phyloP scores from a whole-genome alignment of 306 rosid genomes.

The Mimosa pudica region DNA sequence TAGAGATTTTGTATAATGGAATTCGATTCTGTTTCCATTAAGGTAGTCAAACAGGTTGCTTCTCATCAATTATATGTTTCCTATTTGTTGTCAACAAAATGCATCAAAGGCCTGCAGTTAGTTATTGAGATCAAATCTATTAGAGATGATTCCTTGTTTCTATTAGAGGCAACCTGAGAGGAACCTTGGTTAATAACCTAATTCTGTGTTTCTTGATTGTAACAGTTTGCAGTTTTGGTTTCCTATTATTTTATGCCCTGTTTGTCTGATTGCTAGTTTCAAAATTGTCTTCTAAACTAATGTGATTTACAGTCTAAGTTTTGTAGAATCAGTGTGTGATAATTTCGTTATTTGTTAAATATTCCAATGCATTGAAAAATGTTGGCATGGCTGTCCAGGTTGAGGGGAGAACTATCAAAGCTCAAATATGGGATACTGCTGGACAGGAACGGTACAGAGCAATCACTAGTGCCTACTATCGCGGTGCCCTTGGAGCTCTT shows the following conservation, averaged over 20 bases:
- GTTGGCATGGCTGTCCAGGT: slow-evolving; percentile 49
- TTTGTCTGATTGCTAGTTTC: background rate
- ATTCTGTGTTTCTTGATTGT: background rate
- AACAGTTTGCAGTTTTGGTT: background rate
- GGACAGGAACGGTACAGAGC: slow-evolving; percentile 98
- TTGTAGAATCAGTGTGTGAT: background rate
- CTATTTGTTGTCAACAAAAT: background rate
- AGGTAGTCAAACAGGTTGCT: background rate
- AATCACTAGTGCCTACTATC: slow-evolving; percentile 88
- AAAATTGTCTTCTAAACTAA: background rate
- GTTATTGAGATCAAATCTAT: background rate
- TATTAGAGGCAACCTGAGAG: background rate
- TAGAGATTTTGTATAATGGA: background rate
- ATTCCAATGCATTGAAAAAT: background rate
- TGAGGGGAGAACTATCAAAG: slow-evolving; percentile 86
- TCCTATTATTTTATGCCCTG: background rate
- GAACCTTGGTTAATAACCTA: background rate
- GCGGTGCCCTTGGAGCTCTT: slow-evolving; percentile 96
- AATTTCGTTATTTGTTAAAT: background rate
- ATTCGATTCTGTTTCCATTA: background rate
- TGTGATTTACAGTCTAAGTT: background rate
- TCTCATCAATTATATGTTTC: background rate
- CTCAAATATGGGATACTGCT: slow-evolving; percentile 99
- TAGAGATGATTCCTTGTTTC: background rate
- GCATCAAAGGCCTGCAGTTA: background rate